These are phyloP conservation scores for Stereocaulon alpinum DNA, from an alignment of 495 filamentous ascomycete genomes.

Conservation along the genomic window DNA sequence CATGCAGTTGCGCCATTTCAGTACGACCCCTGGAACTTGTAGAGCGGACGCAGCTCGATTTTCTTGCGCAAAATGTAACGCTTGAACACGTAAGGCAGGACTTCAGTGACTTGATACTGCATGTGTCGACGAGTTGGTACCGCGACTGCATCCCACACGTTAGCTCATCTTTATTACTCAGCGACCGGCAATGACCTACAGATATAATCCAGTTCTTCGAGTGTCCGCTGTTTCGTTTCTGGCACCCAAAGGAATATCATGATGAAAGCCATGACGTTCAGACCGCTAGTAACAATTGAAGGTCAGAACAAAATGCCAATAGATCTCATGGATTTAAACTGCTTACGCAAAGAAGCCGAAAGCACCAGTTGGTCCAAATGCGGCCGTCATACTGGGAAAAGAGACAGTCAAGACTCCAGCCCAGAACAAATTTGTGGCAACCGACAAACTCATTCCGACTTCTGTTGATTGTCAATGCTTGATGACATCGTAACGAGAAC, in stretches of 20 bases:
- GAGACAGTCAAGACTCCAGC: conserved; percentile 54
- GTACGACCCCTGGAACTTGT: conserved; percentile 37
- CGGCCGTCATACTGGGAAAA: conserved; percentile 49
- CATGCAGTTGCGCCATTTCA: background rate
- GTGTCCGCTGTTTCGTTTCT: conserved; percentile 23
- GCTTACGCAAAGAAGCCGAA: conserved; percentile 46
- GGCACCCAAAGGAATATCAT: conserved; percentile 61
- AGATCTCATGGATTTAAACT: background rate
- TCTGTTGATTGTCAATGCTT: conserved; percentile 23
- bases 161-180: background rate
- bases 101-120: conserved; percentile 51
- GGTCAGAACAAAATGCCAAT: background rate
- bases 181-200: conserved; percentile 17
- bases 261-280: conserved; percentile 52
- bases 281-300: conserved; percentile 23
- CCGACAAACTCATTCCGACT: conserved; percentile 64
- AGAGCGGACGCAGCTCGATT: conserved; percentile 50
- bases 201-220: conserved; percentile 29
- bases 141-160: conserved; percentile 32
- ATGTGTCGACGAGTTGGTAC: conserved; percentile 56
- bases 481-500: background rate
- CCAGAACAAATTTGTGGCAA: conserved; percentile 60
- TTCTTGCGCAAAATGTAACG: conserved; percentile 50
- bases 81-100: conserved; percentile 56
- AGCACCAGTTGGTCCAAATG: conserved; percentile 40